Base-by-base conservation (phyloP, 306 rosid species). In the Biancaea sappan region DNA sequence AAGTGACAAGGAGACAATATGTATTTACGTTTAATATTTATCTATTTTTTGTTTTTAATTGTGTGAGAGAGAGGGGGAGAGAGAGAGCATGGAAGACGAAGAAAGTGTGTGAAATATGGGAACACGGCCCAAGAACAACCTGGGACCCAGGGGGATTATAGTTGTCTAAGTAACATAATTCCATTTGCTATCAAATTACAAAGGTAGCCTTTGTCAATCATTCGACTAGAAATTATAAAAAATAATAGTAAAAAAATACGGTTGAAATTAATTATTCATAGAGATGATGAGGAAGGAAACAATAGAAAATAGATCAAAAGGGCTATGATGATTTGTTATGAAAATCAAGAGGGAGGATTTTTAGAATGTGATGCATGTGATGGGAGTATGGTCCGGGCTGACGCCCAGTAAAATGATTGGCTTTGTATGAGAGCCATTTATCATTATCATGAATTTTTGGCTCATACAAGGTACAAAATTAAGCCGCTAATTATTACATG, bases 291-390 rank as follows among this genome's bases (percentile, higher is more conserved):
- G 18, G 46, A 59, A 58, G 46, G 22, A 61, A 35, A 75, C 6
- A 50, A 53, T 16, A 40, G 11, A 26, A 40, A 37, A 18, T 6
- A 28, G 44, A 64, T 75, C 69, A 64, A 38, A 38, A 22, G 26
- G 18, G 38, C 2, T 11, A 60, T n/a, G 14, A 60, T 60, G 32
- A 60, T 60, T 32, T 67, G 43, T 14, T 54, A 72, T 43, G 28
- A 64, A 31, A 75, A 80, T 77, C 5, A 37, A 56, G 62, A 47
- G 32, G 60, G 22, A n/a, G n/a, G 66, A 75, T 28, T 74, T 31
- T 35, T 63, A 54, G 77, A 85, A 82, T 79, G 82, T 81, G 88
- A 69, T 75, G 88, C 87, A 84, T 77, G 88, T 84, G 90, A 84
- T 67, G 63, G 67, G 76, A 84, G 89, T 61, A 81, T 84, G 83